Evolutionary conservation across 441 rosid genomes (phyloP).

Genomic region (Omphalea diandra): DNA sequence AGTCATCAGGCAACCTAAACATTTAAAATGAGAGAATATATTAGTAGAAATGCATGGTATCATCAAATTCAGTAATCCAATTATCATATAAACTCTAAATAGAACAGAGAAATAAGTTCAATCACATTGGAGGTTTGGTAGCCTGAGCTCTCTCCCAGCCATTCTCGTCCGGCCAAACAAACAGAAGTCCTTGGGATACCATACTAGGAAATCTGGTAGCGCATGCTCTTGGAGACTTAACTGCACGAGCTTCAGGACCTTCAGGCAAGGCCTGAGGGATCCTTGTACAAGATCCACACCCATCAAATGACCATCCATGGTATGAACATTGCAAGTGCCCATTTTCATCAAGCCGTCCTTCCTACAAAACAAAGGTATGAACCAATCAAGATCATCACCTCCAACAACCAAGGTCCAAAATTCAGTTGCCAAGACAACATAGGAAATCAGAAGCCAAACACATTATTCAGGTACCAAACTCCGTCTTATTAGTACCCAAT

Average conservation of each 20-base stretch:
- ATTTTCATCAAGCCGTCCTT: constrained; percentile 88
- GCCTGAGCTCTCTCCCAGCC: constrained; percentile 85
- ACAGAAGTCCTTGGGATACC: constrained; percentile 91
- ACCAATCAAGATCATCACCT: constrained; percentile 11
- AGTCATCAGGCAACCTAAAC: constrained; percentile 84
- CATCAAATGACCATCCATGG: constrained; percentile 94
- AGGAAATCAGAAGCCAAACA: background rate
- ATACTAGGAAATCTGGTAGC: constrained; percentile 65
- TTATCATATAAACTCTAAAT: background rate
- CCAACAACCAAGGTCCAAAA: background rate
- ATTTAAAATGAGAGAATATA: constrained; percentile 5
- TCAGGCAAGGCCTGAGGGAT: constrained; percentile 81
- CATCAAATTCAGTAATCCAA: background rate
- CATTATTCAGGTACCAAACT: background rate
- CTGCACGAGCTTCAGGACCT: constrained; percentile 93
- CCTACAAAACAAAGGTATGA: constrained; percentile 39
- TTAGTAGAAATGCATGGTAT: constrained; percentile 1
- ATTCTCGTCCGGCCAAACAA: constrained; percentile 96
- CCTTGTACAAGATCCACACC: constrained; percentile 81
- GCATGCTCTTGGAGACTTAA: constrained; percentile 74
- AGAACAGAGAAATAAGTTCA: constrained; percentile 2
- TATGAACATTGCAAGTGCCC: constrained; percentile 93
- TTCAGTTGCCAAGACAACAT: background rate
- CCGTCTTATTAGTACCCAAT: background rate
- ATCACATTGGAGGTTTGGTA: constrained; percentile 59